Evolutionary conservation across 495 filamentous ascomycete genomes (phyloP), one percentile per base, ranked within the genome.

Genomic region (Penicillium odoratum): DNA sequence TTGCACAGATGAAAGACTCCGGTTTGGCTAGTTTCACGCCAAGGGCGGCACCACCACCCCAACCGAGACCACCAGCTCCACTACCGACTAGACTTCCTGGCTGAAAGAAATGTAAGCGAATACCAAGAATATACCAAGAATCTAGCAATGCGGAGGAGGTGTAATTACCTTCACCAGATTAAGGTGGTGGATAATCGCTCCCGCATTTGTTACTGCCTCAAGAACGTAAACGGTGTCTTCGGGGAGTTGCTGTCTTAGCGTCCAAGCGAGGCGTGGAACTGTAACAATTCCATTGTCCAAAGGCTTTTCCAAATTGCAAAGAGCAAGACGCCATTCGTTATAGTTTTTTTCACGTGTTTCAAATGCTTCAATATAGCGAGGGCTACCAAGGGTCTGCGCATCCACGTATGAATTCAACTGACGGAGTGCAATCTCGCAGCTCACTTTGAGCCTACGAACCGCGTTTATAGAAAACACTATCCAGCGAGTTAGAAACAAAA

Each of bases 1-100:
- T 57, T 57, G 48, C 64, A 46, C 64, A 67, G 8, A 67, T 48
- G 18, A 67, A 67, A 5, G 61, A 54, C 10, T 53, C 50, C 1
- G 64, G 64, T 47, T 64, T 64, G 5, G 90, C 92, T 26, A 96
- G 77, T 66, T 95, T 95, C 60, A 95, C 87, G 15, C 92, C 92
- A 2, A 94, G 72, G 3, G 88, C 81, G 44, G 82, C 92, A 50
- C 92, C 92, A 7, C 91, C 91, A 16, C 88, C 91, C 92, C 92
- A 96, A n/a, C 92, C 92, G 0, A 96, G 80, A 7, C 92, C 92
- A 45, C 92, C 92, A 42, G 90, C 92, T 21, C 92, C 92, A 66
- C 92, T 67, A 13, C 48, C 64, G 43, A 67, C 36, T 0, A 67
- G 46, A 16, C 55, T 59, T 26, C 64, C 64, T 3, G 64, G 61